Evolutionary conservation across 2,329 filamentous ascomycete species (phyloP).

Genomic region (Ceratocystis lukuohia): DNA sequence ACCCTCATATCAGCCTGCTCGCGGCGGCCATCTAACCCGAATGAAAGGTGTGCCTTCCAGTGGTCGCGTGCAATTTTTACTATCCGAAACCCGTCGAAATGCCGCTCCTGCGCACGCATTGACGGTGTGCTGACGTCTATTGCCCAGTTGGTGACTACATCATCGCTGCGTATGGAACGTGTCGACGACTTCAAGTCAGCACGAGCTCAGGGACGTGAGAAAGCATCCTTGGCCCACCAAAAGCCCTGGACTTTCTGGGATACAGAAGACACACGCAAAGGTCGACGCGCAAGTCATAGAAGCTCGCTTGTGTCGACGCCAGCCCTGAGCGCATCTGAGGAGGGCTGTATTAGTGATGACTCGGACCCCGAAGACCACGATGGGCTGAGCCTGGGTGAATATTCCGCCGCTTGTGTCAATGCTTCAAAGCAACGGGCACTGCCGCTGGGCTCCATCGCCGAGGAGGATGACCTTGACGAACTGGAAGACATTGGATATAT

Average conservation of each 20-base stretch:
- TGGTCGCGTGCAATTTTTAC: slow-evolving; percentile 20
- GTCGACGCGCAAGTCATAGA: background rate
- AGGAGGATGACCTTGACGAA: slow-evolving; percentile 11
- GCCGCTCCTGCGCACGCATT: slow-evolving; percentile 12
- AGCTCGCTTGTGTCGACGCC: background rate
- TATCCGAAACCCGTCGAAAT: slow-evolving; percentile 13
- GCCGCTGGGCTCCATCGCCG: slow-evolving; percentile 6
- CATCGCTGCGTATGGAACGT: slow-evolving; percentile 9
- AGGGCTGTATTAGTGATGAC: slow-evolving; percentile 5
- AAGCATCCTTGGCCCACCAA: slow-evolving; percentile 7
- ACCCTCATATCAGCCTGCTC: slow-evolving; percentile 17
- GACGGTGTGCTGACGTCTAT: slow-evolving; percentile 14
- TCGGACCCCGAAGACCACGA: slow-evolving; percentile 11
- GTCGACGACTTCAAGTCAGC: slow-evolving; percentile 9
- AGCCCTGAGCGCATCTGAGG: background rate
- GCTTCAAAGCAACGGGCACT: background rate
- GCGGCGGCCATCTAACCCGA: background rate
- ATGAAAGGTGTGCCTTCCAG: slow-evolving; percentile 12
- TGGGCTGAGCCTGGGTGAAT: background rate
- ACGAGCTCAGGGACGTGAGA: background rate
- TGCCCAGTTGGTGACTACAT: slow-evolving; percentile 12
- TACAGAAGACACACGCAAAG: slow-evolving; percentile 9
- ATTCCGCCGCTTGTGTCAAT: background rate
- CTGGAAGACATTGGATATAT: slow-evolving; percentile 19
- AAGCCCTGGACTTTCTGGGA: slow-evolving; percentile 15